phyloP scores from a whole-genome alignment of 73 alveolate species.

The Paramecium biaurelia region DNA sequence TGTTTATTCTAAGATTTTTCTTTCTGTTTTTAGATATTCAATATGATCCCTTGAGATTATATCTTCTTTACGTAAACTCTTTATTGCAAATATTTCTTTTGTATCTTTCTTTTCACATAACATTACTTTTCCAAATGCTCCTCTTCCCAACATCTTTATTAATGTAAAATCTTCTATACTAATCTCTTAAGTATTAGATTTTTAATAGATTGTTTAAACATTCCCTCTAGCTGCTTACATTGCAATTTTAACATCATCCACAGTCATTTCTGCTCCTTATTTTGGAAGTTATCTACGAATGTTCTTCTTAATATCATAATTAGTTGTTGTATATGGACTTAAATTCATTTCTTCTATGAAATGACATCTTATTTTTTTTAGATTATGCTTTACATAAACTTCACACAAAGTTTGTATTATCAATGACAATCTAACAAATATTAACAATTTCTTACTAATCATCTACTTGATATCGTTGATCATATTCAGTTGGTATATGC shows the following conservation, averaged over 20 bases:
- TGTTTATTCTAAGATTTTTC: conserved; percentile 89
- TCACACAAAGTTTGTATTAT: conserved; percentile 39
- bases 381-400: conserved; percentile 28
- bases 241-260: background rate
- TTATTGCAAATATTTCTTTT: conserved; percentile 86
- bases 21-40: conserved; percentile 89
- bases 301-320: conserved; percentile 44
- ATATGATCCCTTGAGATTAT: conserved; percentile 77
- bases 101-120: conserved; percentile 80
- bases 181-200: background rate
- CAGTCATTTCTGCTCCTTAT: conserved; percentile 45
- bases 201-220: background rate
- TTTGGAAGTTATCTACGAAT: conserved; percentile 33
- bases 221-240: background rate
- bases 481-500: conserved; percentile 56
- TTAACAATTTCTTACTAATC: conserved; percentile 8
- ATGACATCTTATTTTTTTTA: conserved; percentile 45
- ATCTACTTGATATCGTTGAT: conserved; percentile 43
- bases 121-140: conserved; percentile 90
- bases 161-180: conserved; percentile 53
- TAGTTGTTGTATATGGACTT: background rate
- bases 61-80: conserved; percentile 85
- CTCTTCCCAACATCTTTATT: conserved; percentile 82
- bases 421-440: background rate
- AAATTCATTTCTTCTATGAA: conserved; percentile 41